phyloP scores from a whole-genome alignment of 2,329 filamentous ascomycete species.

The Ploettnerulaceae sp. region DNA sequence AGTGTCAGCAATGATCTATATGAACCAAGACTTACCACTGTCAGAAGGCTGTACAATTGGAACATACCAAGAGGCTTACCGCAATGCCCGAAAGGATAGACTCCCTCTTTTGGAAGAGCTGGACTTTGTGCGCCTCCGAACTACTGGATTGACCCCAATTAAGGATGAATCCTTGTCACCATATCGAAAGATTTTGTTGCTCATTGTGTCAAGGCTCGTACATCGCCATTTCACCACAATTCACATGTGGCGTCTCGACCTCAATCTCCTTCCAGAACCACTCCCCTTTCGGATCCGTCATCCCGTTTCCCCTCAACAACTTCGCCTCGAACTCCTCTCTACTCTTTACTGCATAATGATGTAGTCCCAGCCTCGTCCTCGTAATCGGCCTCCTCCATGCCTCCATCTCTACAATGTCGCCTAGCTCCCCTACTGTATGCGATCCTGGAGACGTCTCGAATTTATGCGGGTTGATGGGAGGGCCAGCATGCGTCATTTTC shows the following conservation, averaged over 20 bases:
- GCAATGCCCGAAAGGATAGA: too few species aligned
- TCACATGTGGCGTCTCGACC: slow-evolving; percentile 17
- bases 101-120: too few species aligned
- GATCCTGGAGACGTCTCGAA: slow-evolving; percentile 22
- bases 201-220: slow-evolving; percentile 27
- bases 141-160: too few species aligned
- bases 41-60: too few species aligned
- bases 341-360: slow-evolving; percentile 36
- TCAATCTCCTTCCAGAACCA: slow-evolving; percentile 30
- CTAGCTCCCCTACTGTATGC: slow-evolving; percentile 29
- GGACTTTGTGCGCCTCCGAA: too few species aligned
- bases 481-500: slow-evolving; percentile 25
- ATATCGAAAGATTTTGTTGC: too few species aligned
- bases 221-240: slow-evolving; percentile 27
- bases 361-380: slow-evolving; percentile 30
- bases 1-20: too few species aligned
- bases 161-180: too few species aligned
- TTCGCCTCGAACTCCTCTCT: slow-evolving; percentile 32
- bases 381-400: slow-evolving; percentile 31
- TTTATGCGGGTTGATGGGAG: slow-evolving; percentile 25
- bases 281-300: slow-evolving; percentile 25
- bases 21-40: too few species aligned
- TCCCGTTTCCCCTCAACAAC: slow-evolving; percentile 25
- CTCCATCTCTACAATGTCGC: slow-evolving; percentile 20
- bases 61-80: too few species aligned